Percentiles rank a stretch among this genome's conserved stretches.
phyloP scores from a whole-genome alignment of 345 rosid species.

The Rhizophora apiculata region DNA sequence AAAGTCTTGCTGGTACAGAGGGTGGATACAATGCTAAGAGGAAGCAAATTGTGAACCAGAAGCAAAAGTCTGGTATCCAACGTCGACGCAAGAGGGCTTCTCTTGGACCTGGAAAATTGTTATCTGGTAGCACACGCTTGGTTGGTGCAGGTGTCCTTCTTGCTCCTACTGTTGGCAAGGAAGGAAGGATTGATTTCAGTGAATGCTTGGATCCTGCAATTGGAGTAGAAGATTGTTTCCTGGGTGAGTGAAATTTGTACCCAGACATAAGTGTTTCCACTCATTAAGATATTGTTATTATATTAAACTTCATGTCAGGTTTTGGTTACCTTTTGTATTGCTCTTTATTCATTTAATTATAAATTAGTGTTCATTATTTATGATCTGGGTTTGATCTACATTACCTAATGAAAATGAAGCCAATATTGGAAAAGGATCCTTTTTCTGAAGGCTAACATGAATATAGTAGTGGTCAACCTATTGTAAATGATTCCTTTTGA shows the following conservation, averaged over 20 bases:
- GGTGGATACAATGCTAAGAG: constrained; percentile 43
- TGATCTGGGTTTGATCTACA: no score
- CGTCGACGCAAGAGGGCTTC: constrained; percentile 42
- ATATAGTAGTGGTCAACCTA: no score
- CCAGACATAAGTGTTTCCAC: neutral
- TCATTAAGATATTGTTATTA: neutral
- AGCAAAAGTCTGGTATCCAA: constrained; percentile 34
- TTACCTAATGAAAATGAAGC: no score
- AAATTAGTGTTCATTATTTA: no score
- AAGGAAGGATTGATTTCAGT: constrained; percentile 24
- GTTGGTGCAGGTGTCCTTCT: constrained; percentile 25
- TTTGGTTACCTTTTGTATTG: neutral
- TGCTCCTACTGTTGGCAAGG: constrained; percentile 20
- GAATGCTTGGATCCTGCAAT: constrained; percentile 27
- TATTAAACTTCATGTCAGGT: neutral
- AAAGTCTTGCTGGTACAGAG: constrained; percentile 32
- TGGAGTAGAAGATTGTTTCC: constrained; percentile 30
- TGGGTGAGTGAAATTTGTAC: constrained; percentile 33
- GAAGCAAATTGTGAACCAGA: constrained; percentile 44
- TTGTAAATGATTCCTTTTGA: neutral
- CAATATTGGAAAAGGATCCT: no score
- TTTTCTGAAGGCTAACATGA: no score
- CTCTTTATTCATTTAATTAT: no score
- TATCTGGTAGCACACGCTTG: constrained; percentile 16
- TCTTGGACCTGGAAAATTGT: constrained; percentile 33